Conservation (phyloP, 768 basidiomycete species). For the Solioccasus polychromus region DNA sequence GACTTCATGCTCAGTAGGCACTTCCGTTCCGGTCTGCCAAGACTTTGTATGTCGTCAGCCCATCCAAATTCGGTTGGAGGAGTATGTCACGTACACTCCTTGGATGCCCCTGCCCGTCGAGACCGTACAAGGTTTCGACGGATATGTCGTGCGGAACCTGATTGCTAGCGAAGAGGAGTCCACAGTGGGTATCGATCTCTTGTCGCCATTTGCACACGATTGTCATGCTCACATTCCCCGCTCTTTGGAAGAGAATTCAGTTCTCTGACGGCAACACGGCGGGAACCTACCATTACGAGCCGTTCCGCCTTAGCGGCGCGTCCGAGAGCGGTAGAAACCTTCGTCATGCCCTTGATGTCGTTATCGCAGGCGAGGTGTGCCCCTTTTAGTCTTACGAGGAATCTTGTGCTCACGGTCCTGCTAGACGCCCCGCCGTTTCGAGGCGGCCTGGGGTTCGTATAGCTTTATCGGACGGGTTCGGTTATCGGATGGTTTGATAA, state of each 20-base stretch:
- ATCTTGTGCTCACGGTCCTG: constrained; percentile 22
- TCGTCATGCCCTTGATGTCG: constrained; percentile 34
- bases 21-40: constrained; percentile 8
- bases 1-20: constrained; percentile 13
- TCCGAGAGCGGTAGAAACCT: constrained; percentile 26
- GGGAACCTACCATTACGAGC: constrained; percentile 29
- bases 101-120: constrained; percentile 33
- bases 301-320: constrained; percentile 28
- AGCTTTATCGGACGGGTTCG: constrained; percentile 56
- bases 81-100: constrained; percentile 43
- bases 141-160: constrained; percentile 20
- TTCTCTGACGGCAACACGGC: constrained; percentile 28
- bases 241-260: constrained; percentile 18
- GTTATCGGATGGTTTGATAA: constrained; percentile 53
- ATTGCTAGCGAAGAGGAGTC: constrained; percentile 19
- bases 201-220: constrained; percentile 8
- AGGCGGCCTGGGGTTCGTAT: constrained; percentile 66
- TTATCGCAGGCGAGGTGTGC: constrained; percentile 34
- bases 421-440: constrained; percentile 53
- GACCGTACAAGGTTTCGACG: constrained; percentile 19
- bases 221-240: constrained; percentile 17
- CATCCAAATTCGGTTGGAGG: constrained; percentile 48
- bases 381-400: constrained; percentile 18
- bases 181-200: constrained; percentile 21
- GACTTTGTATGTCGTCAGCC: constrained; percentile 46